Evolutionary conservation across 164 flowering plant species (phyloP), one percentile per base, ranked within the genome.

Genomic region (Santalum album): DNA sequence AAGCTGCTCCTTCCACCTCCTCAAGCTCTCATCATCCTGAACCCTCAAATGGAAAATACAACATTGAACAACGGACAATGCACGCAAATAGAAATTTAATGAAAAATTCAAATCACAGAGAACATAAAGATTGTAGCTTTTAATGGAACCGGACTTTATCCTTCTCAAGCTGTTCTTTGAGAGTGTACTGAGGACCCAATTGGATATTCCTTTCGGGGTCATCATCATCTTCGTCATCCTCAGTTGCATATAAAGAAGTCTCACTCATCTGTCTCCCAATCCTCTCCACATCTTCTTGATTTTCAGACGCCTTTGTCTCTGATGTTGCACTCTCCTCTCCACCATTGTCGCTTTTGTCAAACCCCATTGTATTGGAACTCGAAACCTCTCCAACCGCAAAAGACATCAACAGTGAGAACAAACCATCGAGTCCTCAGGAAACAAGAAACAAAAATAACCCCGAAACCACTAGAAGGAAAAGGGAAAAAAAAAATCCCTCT

Each of bases 91-190:
- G n/a, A n/a, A n/a, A n/a, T n/a, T n/a, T n/a, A n/a, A n/a, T n/a
- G n/a, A n/a, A n/a, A n/a, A n/a, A n/a, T n/a, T n/a, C n/a, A n/a
- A n/a, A n/a, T n/a, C n/a, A n/a, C n/a, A n/a, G n/a, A n/a, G n/a
- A n/a, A n/a, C n/a, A n/a, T n/a, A n/a, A n/a, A n/a, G n/a, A n/a
- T n/a, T n/a, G n/a, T n/a, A n/a, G n/a, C n/a, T n/a, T n/a, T n/a
- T 29, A 4, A 29, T 29, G 34, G 34, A 29, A 29, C 35, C 53
- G 47, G 25, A 85, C 97, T 84, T 87, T 90, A 55, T 86, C 97
- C 65, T 75, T 82, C 66, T 86, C 95, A 32, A 81, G 59, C 24
- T 82, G 87, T 49, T 84, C 85, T 54, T 84, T 86, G 62, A 90
- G 77, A 7, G 87, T 65, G 66, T 26, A 58, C 47, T 72, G 87